A percentile compares a stretch with the other conserved stretches of the same genome.
Conservation (phyloP, 371 early-diverging fungal species). For the Mucor velutinosus region DNA sequence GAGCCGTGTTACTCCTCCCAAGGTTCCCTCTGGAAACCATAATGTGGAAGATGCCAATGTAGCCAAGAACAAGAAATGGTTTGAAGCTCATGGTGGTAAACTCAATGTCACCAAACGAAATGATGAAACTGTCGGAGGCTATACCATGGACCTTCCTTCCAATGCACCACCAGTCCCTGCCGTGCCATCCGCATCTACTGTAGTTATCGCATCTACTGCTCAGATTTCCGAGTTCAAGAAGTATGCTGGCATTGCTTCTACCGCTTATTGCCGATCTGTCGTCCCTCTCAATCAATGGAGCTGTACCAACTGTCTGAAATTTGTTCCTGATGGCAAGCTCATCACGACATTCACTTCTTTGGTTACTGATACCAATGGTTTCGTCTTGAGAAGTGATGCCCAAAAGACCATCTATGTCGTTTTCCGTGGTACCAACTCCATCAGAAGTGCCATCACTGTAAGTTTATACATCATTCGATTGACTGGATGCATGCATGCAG, state of each 20-base stretch:
- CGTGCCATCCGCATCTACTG: slow-evolving; percentile 6
- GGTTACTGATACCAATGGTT: slow-evolving; percentile 26
- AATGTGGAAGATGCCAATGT: slow-evolving; percentile 4
- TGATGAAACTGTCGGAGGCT: slow-evolving; percentile 4
- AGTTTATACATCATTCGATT: neutral
- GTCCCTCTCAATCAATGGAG: slow-evolving; percentile 20
- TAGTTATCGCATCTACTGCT: slow-evolving; percentile 9
- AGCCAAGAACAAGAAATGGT: slow-evolving; percentile 11
- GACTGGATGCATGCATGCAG: too few relatives aligned
- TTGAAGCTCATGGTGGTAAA: slow-evolving; percentile 1
- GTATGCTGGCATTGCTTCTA: slow-evolving; percentile 25
- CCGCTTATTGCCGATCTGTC: slow-evolving; percentile 27
- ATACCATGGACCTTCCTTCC: slow-evolving; percentile 14
- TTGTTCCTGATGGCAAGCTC: slow-evolving; percentile 28
- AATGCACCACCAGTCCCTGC: slow-evolving; percentile 7
- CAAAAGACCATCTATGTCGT: slow-evolving; percentile 27
- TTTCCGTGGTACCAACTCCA: slow-evolving; percentile 33
- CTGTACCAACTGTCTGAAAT: slow-evolving; percentile 22
- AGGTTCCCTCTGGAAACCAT: neutral
- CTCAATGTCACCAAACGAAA: neutral
- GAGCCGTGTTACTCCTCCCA: neutral
- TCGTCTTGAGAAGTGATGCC: slow-evolving; percentile 23
- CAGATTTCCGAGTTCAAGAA: slow-evolving; percentile 14
- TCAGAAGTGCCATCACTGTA: slow-evolving; percentile 27
- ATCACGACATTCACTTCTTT: slow-evolving; percentile 23